Evolutionary conservation across 495 filamentous ascomycete species (phyloP).

Genomic region (Xylona heveae): DNA sequence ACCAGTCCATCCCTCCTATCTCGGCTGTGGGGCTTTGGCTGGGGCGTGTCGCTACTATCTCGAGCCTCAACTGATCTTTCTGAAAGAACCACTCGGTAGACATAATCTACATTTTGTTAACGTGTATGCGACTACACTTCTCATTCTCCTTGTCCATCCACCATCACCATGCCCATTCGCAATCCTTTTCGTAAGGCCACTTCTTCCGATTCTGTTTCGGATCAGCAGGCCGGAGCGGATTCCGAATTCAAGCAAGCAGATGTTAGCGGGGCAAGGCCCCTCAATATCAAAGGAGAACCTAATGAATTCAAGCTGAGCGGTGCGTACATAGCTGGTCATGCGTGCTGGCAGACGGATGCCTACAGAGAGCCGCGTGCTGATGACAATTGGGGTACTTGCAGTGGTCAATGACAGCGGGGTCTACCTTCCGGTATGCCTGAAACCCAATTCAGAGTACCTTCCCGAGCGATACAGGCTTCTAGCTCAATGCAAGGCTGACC

Average conservation of each 20-base stretch:
- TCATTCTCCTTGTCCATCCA: too few relatives aligned
- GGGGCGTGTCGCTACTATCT: too few relatives aligned
- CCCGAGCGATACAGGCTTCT: too few relatives aligned
- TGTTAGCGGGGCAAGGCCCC: slow-evolving; percentile 32
- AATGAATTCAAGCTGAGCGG: slow-evolving; percentile 70
- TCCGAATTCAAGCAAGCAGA: slow-evolving; percentile 33
- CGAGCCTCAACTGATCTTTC: too few relatives aligned
- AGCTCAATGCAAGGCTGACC: too few relatives aligned
- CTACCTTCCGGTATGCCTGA: slow-evolving; percentile 61
- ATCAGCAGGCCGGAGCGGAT: slow-evolving; percentile 14
- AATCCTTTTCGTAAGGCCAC: slow-evolving; percentile 6
- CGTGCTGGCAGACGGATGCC: background rate
- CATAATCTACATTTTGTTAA: too few relatives aligned
- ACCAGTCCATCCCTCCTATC: too few relatives aligned
- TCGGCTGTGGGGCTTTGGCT: too few relatives aligned
- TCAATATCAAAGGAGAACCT: slow-evolving; percentile 42
- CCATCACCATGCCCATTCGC: slow-evolving; percentile 6
- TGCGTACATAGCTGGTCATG: slow-evolving; percentile 20
- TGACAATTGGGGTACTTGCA: slow-evolving; percentile 15
- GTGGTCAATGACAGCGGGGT: slow-evolving; percentile 94
- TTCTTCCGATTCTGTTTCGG: background rate
- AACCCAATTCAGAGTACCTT: slow-evolving; percentile 3
- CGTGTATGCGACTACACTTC: too few relatives aligned
- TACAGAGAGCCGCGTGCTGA: slow-evolving; percentile 6
- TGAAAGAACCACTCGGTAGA: too few relatives aligned